Evolutionary conservation across 1,284 basidiomycete species (phyloP).

Genomic region (Rhodotorula sp.): DNA sequence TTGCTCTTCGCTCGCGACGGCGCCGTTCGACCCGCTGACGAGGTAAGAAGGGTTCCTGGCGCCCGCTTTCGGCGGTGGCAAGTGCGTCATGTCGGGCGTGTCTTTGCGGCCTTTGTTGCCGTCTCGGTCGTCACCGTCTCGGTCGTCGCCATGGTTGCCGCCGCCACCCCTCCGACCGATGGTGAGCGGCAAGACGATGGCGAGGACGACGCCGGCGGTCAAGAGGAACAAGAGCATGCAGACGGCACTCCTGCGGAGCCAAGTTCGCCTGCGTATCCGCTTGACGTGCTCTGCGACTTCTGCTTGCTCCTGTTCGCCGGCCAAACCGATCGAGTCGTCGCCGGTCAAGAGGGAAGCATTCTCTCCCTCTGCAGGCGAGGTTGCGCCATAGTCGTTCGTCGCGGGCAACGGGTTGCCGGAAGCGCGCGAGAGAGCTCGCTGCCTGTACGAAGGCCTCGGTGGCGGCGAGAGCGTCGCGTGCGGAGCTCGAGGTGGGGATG

Average conservation of each 20-base stretch:
- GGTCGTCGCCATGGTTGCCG: background rate
- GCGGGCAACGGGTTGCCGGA: conserved; percentile 23
- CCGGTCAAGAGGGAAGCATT: background rate
- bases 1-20: conserved; percentile 81
- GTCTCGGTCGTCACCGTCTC: background rate
- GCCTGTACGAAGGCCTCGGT: conserved; percentile 26
- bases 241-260: background rate
- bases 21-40: conserved; percentile 68
- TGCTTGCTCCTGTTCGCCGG: background rate
- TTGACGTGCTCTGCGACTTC: background rate
- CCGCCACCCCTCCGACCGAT: conserved; percentile 8
- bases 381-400: background rate
- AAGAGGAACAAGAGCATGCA: conserved; percentile 17
- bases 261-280: conserved; percentile 1
- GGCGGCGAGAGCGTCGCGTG: conserved; percentile 1
- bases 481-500: background rate
- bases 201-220: conserved; percentile 24
- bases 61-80: conserved; percentile 43
- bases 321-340: background rate
- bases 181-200: conserved; percentile 28
- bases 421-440: conserved; percentile 32
- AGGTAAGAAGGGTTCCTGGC: conserved; percentile 70
- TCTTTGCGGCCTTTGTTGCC: conserved; percentile 8
- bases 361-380: background rate
- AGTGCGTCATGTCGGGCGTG: conserved; percentile 36